Evolutionary conservation across 2,329 filamentous ascomycete species (phyloP), one percentile per base, ranked within the genome.

Genomic region (Rhinocladiella similis): DNA sequence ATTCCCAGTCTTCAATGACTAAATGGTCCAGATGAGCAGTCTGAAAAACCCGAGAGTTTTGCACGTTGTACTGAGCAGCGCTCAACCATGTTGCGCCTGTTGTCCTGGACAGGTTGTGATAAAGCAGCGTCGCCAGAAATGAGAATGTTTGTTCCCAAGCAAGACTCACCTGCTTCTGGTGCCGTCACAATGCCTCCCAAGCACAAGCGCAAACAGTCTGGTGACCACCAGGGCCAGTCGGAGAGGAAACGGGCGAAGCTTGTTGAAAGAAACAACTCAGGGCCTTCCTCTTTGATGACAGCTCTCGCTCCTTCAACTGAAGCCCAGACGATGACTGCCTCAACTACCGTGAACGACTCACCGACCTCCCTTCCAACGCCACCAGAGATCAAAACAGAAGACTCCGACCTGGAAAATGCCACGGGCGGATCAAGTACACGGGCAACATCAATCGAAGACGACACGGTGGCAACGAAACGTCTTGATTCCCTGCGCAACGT

Each of bases 401-500:
- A 54, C 41, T 59, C 57, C 13, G 68, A 69, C 19, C 65, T 70
- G 36, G 66, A 72, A 13, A 9, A 16, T 41, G 3, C 18, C n/a
- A 16, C 29, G 10, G 10, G 29, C 29, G 10, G 5, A 14, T 38
- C 18, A 19, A 19, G 16, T 19, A 41, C n/a, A 51, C 55, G 67
- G 19, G 66, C 42, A 18, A 51, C 47, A 18, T n/a, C 50, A 25
- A 12, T 50, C 10, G 35, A n/a, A 20, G 29, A 42, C 29, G 54
- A 29, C 12, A 20, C 33, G 38, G 22, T 54, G 51, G 59, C 54
- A 49, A 59, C 59, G 10, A 22, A 46, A 41, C 61, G 64, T 18
- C 33, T 60, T 14, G 42, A 60, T 68, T 75, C 63, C 60, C 81
- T 88, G 61, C 84, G 84, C 69, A 86, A 92, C 65, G 82, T 83